Evolutionary conservation across 192 early-diverging fungal species (phyloP), one percentile per base, ranked within the genome.

Genomic region (Coemansia sp.): DNA sequence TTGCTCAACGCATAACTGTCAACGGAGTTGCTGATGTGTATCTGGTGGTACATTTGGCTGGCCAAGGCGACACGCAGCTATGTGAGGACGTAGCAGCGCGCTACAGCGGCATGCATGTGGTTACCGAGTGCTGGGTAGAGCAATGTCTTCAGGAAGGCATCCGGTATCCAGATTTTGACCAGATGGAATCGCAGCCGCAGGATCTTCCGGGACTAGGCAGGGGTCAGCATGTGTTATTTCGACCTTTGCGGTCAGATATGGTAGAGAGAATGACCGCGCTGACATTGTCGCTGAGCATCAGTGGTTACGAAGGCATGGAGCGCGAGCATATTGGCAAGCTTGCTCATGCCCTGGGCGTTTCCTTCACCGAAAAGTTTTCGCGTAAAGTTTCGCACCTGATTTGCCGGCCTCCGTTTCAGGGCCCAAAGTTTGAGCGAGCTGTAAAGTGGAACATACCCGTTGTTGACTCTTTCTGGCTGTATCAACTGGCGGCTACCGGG

Each of bases 341-440:
- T 19, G 72, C 71, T 0, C 19, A 21, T 34, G 65, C 66, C 2
- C 71, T 87, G 22, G 83, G 79, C 12, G 74, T 81, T 11, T 25
- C 64, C 1, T 86, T 70, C 54, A 84, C 82, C 50, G 85, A 87
- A 63, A 68, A 50, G 28, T 82, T 89, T 55, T 83, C 83, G 11
- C 77, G 82, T 36, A 71, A 54, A 22, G 87, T 88, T 50, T 88
- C 90, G 5, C 90, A 93, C 59, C 60, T 93, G 57, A 78, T 93
- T 31, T 91, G 89, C 65, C 76, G 65, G 0, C 70, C 79, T 15
- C 84, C 85, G 19, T 77, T 73, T 44, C 74, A 69, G 40, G 91
- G 91, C 11, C 85, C 81, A 22, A 91, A 91, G 54, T 91, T 87
- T 60, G 86, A 90, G 57, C 88, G 86, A 50, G 91, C 91, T 1